Evolutionary conservation across 257 asterid species (phyloP).

Genomic region (Penstemon eatonii): DNA sequence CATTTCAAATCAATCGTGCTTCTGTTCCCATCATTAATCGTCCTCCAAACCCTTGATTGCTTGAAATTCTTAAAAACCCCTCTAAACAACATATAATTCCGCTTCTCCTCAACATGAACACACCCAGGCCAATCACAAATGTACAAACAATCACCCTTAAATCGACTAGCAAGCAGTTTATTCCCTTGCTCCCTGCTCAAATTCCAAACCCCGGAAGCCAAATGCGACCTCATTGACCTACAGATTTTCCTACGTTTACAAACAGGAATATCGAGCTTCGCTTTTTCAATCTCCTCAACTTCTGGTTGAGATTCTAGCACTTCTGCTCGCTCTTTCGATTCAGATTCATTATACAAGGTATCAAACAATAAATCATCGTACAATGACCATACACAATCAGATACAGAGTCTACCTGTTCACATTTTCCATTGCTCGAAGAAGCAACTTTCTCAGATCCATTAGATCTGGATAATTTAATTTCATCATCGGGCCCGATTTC

Average conservation of each 20-base stretch:
- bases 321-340: slow-evolving; percentile 35
- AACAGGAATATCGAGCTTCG: slow-evolving; percentile 25
- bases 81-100: slow-evolving; percentile 83
- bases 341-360: slow-evolving; percentile 63
- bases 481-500: slow-evolving; percentile 81
- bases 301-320: slow-evolving; percentile 35
- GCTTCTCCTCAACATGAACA: slow-evolving; percentile 77
- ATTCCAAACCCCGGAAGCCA: slow-evolving; percentile 73
- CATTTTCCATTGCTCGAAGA: slow-evolving; percentile 36
- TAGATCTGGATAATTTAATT: slow-evolving; percentile 20
- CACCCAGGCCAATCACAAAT: slow-evolving; percentile 95
- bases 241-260: slow-evolving; percentile 48
- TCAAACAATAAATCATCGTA: slow-evolving; percentile 77
- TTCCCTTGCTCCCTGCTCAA: slow-evolving; percentile 89
- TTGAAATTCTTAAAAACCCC: slow-evolving; percentile 87
- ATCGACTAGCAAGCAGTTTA: slow-evolving; percentile 75
- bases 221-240: slow-evolving; percentile 55
- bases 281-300: slow-evolving; percentile 8
- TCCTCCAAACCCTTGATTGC: slow-evolving; percentile 93
- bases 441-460: slow-evolving; percentile 25
- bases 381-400: slow-evolving; percentile 76
- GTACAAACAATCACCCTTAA: slow-evolving; percentile 77
- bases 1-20: slow-evolving; percentile 58
- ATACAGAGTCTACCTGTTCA: slow-evolving; percentile 28
- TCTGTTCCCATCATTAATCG: slow-evolving; percentile 76